phyloP scores from a whole-genome alignment of 2,329 filamentous ascomycete genomes.

The Hypoxylon sp. region DNA sequence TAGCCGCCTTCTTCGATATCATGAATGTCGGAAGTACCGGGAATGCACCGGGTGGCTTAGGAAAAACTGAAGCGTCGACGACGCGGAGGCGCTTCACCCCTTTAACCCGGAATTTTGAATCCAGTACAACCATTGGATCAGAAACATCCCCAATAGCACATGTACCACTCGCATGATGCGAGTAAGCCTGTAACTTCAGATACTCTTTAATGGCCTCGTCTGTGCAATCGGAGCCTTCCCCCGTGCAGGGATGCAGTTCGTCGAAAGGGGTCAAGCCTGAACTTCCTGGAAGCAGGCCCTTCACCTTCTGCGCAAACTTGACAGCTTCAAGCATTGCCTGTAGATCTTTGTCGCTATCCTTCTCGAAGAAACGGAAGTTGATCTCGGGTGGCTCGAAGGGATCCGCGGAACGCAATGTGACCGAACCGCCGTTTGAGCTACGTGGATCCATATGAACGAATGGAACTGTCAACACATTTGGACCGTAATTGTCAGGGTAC shows the following conservation, averaged over 20 bases:
- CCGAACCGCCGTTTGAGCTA: slow-evolving; percentile 69
- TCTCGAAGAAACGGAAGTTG: slow-evolving; percentile 72
- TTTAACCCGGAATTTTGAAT: slow-evolving; percentile 66
- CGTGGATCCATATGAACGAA: slow-evolving; percentile 70
- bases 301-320: slow-evolving; percentile 29
- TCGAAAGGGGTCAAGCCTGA: slow-evolving; percentile 61
- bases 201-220: slow-evolving; percentile 47
- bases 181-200: slow-evolving; percentile 45
- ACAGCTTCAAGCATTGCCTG: slow-evolving; percentile 49
- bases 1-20: slow-evolving; percentile 51
- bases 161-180: slow-evolving; percentile 48
- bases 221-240: slow-evolving; percentile 34
- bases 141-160: slow-evolving; percentile 56
- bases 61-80: slow-evolving; percentile 68
- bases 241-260: slow-evolving; percentile 46
- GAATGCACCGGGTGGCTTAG: slow-evolving; percentile 61
- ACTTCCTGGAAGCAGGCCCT: slow-evolving; percentile 48
- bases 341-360: slow-evolving; percentile 58
- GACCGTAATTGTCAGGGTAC: slow-evolving; percentile 35
- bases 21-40: slow-evolving; percentile 50
- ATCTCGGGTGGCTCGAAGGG: slow-evolving; percentile 76
- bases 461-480: slow-evolving; percentile 51
- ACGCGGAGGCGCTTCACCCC: slow-evolving; percentile 67
- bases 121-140: slow-evolving; percentile 66
- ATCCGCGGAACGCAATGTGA: slow-evolving; percentile 72